Evolutionary conservation across 768 basidiomycete genomes (phyloP).

Genomic region (Pisolithus microcarpus): DNA sequence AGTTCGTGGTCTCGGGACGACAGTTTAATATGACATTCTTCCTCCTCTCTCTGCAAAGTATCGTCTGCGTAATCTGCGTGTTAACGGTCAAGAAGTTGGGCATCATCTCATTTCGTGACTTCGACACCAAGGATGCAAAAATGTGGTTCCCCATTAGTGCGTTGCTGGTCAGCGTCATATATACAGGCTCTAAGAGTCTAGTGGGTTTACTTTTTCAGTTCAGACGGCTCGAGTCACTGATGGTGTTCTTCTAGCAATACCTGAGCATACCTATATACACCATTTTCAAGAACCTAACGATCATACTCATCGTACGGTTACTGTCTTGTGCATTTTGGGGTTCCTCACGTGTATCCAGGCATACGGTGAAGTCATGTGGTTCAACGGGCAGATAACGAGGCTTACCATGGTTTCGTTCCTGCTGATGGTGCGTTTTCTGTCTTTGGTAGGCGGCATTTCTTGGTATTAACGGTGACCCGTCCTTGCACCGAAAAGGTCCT

Average conservation of each 20-base stretch:
- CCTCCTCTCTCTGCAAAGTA: slow-evolving; percentile 83
- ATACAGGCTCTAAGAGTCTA: slow-evolving; percentile 95
- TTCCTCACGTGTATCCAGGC: slow-evolving; percentile 44
- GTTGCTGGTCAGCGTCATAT: slow-evolving; percentile 89
- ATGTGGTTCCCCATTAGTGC: slow-evolving; percentile 94
- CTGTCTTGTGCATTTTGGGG: not conserved
- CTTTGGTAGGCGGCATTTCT: not conserved
- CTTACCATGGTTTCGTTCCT: slow-evolving; percentile 86
- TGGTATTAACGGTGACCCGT: not conserved
- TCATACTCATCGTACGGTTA: slow-evolving; percentile 83
- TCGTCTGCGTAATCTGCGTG: slow-evolving; percentile 81
- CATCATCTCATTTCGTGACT: slow-evolving; percentile 78
- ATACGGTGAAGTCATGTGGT: slow-evolving; percentile 97
- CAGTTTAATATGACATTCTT: slow-evolving; percentile 97
- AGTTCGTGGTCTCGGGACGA: slow-evolving; percentile 93
- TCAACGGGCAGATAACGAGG: slow-evolving; percentile 80
- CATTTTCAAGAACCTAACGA: slow-evolving; percentile 99
- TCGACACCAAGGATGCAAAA: slow-evolving; percentile 78
- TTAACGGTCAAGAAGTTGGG: slow-evolving; percentile 62
- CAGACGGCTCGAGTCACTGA: not conserved
- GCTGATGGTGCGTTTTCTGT: slow-evolving; percentile 63
- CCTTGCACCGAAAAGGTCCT: slow-evolving; percentile 49
- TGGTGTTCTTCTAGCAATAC: slow-evolving; percentile 63
- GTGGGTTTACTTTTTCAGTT: slow-evolving; percentile 41
- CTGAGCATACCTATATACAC: slow-evolving; percentile 96